Evolutionary conservation across 2,329 filamentous ascomycete species (phyloP).

Genomic region (Davidsoniella neocaledoniae): DNA sequence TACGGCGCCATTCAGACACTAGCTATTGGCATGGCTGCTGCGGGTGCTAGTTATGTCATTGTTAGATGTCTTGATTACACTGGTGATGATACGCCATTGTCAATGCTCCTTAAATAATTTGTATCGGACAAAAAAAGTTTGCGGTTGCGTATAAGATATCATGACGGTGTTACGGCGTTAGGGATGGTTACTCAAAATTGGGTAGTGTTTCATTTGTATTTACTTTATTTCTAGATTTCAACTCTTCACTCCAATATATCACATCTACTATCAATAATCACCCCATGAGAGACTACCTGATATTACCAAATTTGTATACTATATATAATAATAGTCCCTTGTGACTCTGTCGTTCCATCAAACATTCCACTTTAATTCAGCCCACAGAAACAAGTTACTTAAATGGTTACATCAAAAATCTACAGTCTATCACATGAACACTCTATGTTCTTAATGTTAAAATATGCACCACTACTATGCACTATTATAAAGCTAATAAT

Average conservation of each 20-base stretch:
- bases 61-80: slow-evolving; percentile 36
- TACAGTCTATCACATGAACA: too few species aligned
- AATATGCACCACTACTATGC: too few species aligned
- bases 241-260: too few species aligned
- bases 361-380: too few species aligned
- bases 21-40: slow-evolving; percentile 46
- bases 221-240: background rate
- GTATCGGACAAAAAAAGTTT: background rate
- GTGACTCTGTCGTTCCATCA: too few species aligned
- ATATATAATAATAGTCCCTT: background rate
- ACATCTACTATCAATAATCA: too few species aligned
- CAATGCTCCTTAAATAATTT: background rate
- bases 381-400: too few species aligned
- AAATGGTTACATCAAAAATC: too few species aligned
- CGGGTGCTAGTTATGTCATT: slow-evolving; percentile 47
- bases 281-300: too few species aligned
- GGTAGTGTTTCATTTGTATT: background rate
- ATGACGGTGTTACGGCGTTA: background rate
- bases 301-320: too few species aligned
- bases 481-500: too few species aligned
- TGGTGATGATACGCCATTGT: slow-evolving; percentile 4
- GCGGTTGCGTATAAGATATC: background rate
- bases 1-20: slow-evolving; percentile 48
- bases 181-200: background rate
- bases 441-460: too few species aligned